Evolutionary conservation across 495 filamentous ascomycete genomes (phyloP).

Genomic region (Cryomyces minteri): DNA sequence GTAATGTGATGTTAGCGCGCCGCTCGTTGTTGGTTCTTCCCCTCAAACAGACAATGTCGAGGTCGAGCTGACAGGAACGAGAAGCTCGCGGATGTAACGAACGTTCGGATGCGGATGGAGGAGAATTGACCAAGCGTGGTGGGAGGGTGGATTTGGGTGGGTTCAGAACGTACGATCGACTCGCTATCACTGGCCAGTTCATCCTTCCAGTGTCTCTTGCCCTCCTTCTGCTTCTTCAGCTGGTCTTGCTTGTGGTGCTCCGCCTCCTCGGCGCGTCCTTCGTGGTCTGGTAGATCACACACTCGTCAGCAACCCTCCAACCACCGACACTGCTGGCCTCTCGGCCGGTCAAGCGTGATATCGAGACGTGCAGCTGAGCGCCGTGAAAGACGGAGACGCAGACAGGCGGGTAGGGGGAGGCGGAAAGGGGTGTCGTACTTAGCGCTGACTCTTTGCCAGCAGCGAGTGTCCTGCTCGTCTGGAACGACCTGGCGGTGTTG

Average conservation of each 20-base stretch:
- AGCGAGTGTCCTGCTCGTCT: neutral
- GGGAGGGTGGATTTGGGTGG: neutral
- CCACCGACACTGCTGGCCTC: too few species aligned
- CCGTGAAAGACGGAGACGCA: too few species aligned
- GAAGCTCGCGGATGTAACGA: neutral
- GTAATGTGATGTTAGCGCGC: neutral
- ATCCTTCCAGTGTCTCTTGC: slow-evolving; percentile 64
- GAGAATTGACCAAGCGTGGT: neutral
- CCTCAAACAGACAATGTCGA: too few species aligned
- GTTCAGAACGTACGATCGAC: slow-evolving; percentile 37
- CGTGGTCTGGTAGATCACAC: slow-evolving; percentile 7
- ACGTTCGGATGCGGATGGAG: neutral
- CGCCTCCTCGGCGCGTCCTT: slow-evolving; percentile 23
- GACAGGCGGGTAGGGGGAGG: too few species aligned
- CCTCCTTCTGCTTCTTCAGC: slow-evolving; percentile 49
- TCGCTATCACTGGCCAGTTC: slow-evolving; percentile 68
- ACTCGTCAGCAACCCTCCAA: too few species aligned
- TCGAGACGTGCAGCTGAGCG: too few species aligned
- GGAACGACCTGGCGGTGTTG: too few species aligned
- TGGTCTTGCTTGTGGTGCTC: slow-evolving; percentile 59
- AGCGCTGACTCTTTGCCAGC: slow-evolving; percentile 15
- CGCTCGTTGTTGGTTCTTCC: neutral
- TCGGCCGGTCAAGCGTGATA: too few species aligned
- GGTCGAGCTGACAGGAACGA: neutral
- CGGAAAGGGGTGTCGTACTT: slow-evolving; percentile 5